Evolutionary conservation across 352 stramenopile genomes (phyloP).

Genomic region (Globisporangium canariense): DNA sequence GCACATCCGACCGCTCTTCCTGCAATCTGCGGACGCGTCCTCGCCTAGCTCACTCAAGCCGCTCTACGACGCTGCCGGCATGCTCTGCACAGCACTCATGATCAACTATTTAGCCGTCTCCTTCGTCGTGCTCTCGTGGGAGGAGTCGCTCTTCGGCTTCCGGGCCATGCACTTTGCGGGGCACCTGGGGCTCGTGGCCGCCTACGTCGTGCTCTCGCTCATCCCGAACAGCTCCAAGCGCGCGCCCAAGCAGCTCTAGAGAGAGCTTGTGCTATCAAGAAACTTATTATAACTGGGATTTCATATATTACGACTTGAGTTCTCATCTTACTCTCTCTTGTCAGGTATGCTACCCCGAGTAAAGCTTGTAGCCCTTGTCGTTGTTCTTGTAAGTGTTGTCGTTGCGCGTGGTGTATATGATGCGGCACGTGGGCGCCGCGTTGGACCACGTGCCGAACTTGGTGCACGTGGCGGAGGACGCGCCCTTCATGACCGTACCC

Average conservation of each 20-base stretch:
- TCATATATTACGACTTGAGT: background rate
- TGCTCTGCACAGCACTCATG: constrained; percentile 51
- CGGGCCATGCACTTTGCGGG: constrained; percentile 55
- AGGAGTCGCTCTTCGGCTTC: constrained; percentile 45
- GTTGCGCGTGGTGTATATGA: constrained; percentile 36
- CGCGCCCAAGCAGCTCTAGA: constrained; percentile 39
- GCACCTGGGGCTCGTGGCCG: constrained; percentile 44
- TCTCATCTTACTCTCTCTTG: background rate
- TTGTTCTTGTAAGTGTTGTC: constrained; percentile 60
- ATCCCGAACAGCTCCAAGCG: constrained; percentile 43
- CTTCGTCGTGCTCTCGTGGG: constrained; percentile 71
- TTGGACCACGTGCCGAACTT: constrained; percentile 37
- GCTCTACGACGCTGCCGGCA: constrained; percentile 56
- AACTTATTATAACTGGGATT: background rate
- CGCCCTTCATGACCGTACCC: constrained; percentile 34
- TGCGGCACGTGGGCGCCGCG: constrained; percentile 32
- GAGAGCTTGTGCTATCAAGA: background rate
- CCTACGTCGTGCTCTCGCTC: constrained; percentile 68
- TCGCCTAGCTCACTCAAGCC: constrained; percentile 28
- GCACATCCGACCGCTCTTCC: constrained; percentile 55
- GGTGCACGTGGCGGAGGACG: constrained; percentile 29
- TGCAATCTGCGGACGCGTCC: constrained; percentile 17
- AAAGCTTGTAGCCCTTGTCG: constrained; percentile 48
- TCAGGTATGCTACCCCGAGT: constrained; percentile 36
- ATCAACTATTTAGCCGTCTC: constrained; percentile 74